A percentile compares a stretch with the other conserved stretches of the same genome.
Evolutionary conservation across 83 land plant species (phyloP).

Genomic region (Larix sibirica): DNA sequence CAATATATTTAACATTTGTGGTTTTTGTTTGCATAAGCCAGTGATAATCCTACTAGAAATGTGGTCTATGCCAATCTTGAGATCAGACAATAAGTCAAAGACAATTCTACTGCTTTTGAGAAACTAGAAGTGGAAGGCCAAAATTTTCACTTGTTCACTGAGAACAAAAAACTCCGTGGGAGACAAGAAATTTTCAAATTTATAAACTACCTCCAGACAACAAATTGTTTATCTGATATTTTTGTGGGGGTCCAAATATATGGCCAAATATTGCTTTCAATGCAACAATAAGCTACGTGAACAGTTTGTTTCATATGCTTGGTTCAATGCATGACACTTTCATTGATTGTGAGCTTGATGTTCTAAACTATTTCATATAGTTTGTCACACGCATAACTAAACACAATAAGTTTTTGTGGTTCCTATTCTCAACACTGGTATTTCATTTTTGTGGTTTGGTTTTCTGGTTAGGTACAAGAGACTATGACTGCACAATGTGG

Average conservation of each 20-base stretch:
- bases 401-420: background rate
- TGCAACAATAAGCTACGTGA: slow-evolving; percentile 16
- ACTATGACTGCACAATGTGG: slow-evolving; percentile 88
- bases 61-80: slow-evolving; percentile 24
- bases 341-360: background rate
- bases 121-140: slow-evolving; percentile 17
- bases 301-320: slow-evolving; percentile 12
- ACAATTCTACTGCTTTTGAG: slow-evolving; percentile 12
- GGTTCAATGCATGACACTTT: background rate
- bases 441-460: background rate
- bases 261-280: background rate
- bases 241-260: slow-evolving; percentile 20
- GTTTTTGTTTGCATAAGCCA: slow-evolving; percentile 35
- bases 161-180: slow-evolving; percentile 58
- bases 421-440: background rate
- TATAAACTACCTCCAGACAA: slow-evolving; percentile 18
- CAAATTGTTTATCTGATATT: slow-evolving; percentile 13
- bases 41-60: slow-evolving; percentile 24
- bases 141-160: slow-evolving; percentile 73
- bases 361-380: background rate
- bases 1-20: slow-evolving; percentile 58
- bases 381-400: background rate
- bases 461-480: slow-evolving; percentile 58
- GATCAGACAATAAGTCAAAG: background rate
- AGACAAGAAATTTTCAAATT: slow-evolving; percentile 81